Conservation (phyloP, 2,329 filamentous ascomycete genomes). For the Exophiala viscosa region DNA sequence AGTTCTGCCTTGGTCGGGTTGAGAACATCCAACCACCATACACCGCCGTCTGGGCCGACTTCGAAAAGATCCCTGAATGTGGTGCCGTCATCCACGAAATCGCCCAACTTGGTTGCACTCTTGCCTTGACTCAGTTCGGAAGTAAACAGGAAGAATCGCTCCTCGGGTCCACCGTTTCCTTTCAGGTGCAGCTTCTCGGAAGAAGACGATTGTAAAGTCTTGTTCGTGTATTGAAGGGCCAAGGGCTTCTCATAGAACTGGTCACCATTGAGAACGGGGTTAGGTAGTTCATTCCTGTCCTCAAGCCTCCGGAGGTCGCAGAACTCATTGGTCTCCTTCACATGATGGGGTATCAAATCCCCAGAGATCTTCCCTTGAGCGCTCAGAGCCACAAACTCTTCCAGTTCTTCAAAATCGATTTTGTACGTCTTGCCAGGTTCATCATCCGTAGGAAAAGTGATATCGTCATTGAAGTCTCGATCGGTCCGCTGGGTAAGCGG, state of each 20-base stretch:
- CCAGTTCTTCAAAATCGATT: slow-evolving; percentile 87
- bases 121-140: slow-evolving; percentile 92
- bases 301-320: slow-evolving; percentile 53
- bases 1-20: slow-evolving; percentile 87
- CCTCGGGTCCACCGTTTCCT: slow-evolving; percentile 52
- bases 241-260: slow-evolving; percentile 27
- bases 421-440: slow-evolving; percentile 76
- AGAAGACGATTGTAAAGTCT: slow-evolving; percentile 37
- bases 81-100: slow-evolving; percentile 83
- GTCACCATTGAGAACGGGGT: slow-evolving; percentile 31
- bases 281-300: slow-evolving; percentile 36
- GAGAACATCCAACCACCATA: slow-evolving; percentile 98
- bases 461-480: slow-evolving; percentile 66
- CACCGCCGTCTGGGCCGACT: slow-evolving; percentile 66
- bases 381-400: slow-evolving; percentile 75
- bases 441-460: slow-evolving; percentile 79
- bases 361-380: slow-evolving; percentile 46
- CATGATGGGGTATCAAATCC: slow-evolving; percentile 15
- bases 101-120: slow-evolving; percentile 82
- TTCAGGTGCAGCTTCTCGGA: slow-evolving; percentile 46
- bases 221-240: slow-evolving; percentile 21
- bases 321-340: slow-evolving; percentile 54
- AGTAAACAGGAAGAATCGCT: slow-evolving; percentile 94
- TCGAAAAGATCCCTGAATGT: slow-evolving; percentile 84
- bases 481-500: slow-evolving; percentile 44